These are phyloP conservation scores for Cajanus cajan DNA, from an alignment of 306 rosid genomes.

Conservation along the genomic window DNA sequence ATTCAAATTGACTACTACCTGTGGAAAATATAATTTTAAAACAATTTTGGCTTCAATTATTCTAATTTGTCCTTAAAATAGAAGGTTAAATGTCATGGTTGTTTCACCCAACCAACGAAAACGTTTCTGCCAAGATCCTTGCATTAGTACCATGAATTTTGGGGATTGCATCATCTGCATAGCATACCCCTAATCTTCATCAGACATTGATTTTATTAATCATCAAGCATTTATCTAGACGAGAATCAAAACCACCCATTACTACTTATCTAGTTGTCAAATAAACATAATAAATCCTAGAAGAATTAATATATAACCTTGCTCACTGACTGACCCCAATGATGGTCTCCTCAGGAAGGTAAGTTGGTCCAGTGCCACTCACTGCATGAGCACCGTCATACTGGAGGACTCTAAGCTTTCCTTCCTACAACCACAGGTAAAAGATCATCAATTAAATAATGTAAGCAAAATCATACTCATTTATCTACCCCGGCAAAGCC, in stretches of 20 bases:
- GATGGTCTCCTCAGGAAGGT: slow-evolving; percentile 48
- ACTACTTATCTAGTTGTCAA: neutral
- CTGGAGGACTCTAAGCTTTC: slow-evolving; percentile 75
- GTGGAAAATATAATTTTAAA: neutral
- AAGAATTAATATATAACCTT: slow-evolving; percentile 38
- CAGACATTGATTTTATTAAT: neutral
- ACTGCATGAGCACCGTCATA: slow-evolving; percentile 40
- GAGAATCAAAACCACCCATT: slow-evolving; percentile 15
- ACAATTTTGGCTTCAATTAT: neutral
- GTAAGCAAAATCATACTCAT: slow-evolving; percentile 32
- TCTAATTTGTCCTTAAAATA: neutral
- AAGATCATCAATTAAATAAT: slow-evolving; percentile 7
- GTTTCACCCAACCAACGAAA: neutral
- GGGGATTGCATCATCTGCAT: neutral
- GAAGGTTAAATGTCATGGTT: neutral
- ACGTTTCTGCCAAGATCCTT: neutral
- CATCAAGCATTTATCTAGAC: slow-evolving; percentile 11
- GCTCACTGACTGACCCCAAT: slow-evolving; percentile 44
- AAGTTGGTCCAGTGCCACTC: slow-evolving; percentile 45
- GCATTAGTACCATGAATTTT: neutral
- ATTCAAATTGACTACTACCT: neutral
- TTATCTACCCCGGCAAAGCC: slow-evolving; percentile 56
- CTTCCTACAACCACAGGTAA: slow-evolving; percentile 70
- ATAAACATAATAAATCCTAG: slow-evolving; percentile 12
- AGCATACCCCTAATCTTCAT: slow-evolving; percentile 16